phyloP scores from a whole-genome alignment of 139 green algal species.

The Micromonas commoda region DNA sequence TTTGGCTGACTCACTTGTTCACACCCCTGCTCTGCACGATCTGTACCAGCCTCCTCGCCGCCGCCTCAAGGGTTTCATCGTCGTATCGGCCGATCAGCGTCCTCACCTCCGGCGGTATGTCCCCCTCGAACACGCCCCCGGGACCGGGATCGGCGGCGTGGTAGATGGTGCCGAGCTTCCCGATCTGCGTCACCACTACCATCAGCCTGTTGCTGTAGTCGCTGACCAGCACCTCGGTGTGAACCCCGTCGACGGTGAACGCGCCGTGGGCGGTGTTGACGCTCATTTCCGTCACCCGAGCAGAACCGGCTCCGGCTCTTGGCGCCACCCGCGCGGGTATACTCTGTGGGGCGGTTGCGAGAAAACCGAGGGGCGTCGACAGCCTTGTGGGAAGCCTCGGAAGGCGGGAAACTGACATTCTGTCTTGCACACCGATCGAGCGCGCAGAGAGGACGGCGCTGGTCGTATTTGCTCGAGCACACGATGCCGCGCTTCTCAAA shows the following conservation, averaged over 20 bases:
- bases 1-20: no score
- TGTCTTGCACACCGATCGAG: no score
- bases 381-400: no score
- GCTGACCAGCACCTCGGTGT: constrained; percentile 18
- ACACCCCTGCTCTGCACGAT: background rate
- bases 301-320: no score
- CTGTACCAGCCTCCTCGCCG: background rate
- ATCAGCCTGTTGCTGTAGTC: background rate
- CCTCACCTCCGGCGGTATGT: background rate
- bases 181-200: constrained; percentile 21
- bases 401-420: no score
- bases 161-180: constrained; percentile 12
- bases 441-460: no score
- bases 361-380: no score
- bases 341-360: no score
- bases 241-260: background rate
- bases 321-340: no score
- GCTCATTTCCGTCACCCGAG: no score
- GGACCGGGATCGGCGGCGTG: background rate
- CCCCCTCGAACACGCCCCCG: background rate
- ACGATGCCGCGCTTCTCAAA: background rate
- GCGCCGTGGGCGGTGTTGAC: background rate
- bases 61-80: background rate
- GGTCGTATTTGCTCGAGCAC: background rate
- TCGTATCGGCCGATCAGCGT: background rate